Conservation (phyloP, 352 stramenopile species). For the Globisporangium echinulatum region DNA sequence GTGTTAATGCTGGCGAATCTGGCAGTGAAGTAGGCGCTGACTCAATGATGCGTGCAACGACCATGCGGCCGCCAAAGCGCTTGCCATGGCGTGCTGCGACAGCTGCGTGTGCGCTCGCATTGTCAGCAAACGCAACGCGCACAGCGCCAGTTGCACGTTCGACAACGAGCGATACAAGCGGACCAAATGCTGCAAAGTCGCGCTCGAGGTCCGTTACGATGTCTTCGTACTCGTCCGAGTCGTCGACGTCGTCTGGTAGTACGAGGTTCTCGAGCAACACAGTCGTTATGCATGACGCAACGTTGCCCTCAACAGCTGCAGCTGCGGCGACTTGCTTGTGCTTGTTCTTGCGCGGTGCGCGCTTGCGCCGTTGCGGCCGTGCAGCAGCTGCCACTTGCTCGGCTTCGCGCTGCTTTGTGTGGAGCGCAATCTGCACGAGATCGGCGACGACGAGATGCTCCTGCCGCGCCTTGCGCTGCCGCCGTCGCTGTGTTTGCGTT, state of each 20-base stretch:
- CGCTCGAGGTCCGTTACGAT: slow-evolving; percentile 22
- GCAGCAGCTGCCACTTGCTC: neutral
- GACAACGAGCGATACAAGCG: slow-evolving; percentile 7
- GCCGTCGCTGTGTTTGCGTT: neutral
- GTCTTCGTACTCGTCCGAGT: slow-evolving; percentile 47
- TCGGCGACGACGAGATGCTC: slow-evolving; percentile 1
- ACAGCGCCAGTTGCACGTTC: slow-evolving; percentile 11
- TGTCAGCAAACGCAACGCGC: slow-evolving; percentile 13
- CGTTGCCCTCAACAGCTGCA: too few relatives aligned
- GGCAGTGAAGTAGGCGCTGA: neutral
- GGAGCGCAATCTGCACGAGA: slow-evolving; percentile 4
- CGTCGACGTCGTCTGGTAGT: slow-evolving; percentile 34
- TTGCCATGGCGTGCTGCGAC: slow-evolving; percentile 18
- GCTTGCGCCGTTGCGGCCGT: slow-evolving; percentile 8
- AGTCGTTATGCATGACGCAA: too few relatives aligned
- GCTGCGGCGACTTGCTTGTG: too few relatives aligned
- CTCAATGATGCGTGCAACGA: slow-evolving; percentile 10
- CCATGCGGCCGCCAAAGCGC: slow-evolving; percentile 28
- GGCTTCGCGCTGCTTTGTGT: slow-evolving; percentile 1
- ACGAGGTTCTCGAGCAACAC: slow-evolving; percentile 22
- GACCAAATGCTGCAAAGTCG: neutral
- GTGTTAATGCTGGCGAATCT: too few relatives aligned
- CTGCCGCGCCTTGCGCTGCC: neutral
- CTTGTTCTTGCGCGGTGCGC: slow-evolving; percentile 4
- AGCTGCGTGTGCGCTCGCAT: slow-evolving; percentile 9